phyloP scores from a whole-genome alignment of 805 yeast species.

The Lachancea meyersii region DNA sequence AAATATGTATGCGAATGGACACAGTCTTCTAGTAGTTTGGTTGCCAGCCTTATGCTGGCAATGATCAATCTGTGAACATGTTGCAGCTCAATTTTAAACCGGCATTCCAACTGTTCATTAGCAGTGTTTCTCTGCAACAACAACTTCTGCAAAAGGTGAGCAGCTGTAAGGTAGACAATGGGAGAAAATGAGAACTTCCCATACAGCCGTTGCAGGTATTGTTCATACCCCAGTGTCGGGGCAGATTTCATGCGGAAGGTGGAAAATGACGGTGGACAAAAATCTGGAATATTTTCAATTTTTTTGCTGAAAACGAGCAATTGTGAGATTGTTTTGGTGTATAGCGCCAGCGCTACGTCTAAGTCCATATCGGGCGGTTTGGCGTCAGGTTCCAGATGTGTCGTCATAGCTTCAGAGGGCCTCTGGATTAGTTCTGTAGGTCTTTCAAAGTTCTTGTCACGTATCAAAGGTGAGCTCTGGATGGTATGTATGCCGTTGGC shows the following conservation, averaged over 20 bases:
- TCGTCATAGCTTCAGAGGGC: neutral
- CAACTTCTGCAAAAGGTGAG: slow-evolving; percentile 22
- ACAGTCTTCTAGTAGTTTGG: slow-evolving; percentile 44
- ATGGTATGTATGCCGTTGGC: slow-evolving; percentile 1
- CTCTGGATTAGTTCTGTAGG: neutral
- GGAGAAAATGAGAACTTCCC: slow-evolving; percentile 28
- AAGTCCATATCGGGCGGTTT: slow-evolving; percentile 6
- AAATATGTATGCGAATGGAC: slow-evolving; percentile 41
- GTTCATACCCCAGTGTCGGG: slow-evolving; percentile 23
- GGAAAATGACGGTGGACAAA: neutral
- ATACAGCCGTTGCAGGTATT: slow-evolving; percentile 25
- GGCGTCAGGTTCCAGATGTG: neutral
- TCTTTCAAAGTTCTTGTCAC: neutral
- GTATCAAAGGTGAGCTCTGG: slow-evolving; percentile 2
- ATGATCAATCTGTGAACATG: slow-evolving; percentile 41
- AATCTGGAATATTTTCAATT: neutral
- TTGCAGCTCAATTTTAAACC: slow-evolving; percentile 30
- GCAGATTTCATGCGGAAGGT: slow-evolving; percentile 27
- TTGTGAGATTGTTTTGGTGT: slow-evolving; percentile 1
- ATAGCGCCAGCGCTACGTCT: slow-evolving; percentile 6
- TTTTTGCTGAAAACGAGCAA: slow-evolving; percentile 2
- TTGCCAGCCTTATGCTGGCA: slow-evolving; percentile 41
- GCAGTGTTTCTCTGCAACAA: slow-evolving; percentile 12
- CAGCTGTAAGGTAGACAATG: slow-evolving; percentile 23
- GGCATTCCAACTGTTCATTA: slow-evolving; percentile 10